These are phyloP conservation scores for Kurtzmaniella cleridarum DNA, from an alignment of 805 yeast genomes.

Conservation along the genomic window DNA sequence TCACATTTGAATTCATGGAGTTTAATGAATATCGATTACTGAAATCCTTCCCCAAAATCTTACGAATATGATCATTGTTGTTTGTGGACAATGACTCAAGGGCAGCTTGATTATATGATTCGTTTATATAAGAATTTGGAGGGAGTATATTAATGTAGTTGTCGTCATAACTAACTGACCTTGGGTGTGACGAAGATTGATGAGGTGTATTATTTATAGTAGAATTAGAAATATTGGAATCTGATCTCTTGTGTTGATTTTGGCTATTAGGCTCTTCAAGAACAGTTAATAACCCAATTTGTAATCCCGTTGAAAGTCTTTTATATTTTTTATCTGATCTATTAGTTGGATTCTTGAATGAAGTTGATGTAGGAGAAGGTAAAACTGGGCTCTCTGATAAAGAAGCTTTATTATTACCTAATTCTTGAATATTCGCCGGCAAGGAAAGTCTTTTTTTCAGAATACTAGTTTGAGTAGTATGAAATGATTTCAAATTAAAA, in stretches of 20 bases:
- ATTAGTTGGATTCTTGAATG: background rate
- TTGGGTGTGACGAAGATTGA: constrained; percentile 1
- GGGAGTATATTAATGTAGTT: constrained; percentile 20
- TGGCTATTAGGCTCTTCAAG: constrained; percentile 23
- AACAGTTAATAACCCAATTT: constrained; percentile 33
- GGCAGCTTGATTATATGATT: constrained; percentile 30
- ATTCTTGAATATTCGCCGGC: constrained; percentile 7
- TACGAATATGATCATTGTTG: constrained; percentile 9
- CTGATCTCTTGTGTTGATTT: background rate
- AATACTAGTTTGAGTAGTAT: constrained; percentile 15
- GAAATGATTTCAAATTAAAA: constrained; percentile 30
- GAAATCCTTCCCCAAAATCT: constrained; percentile 10
- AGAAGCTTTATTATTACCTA: background rate
- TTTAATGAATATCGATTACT: constrained; percentile 51
- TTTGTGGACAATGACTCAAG: constrained; percentile 27
- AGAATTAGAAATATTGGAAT: background rate
- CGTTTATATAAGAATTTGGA: constrained; percentile 14
- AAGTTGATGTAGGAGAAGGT: background rate
- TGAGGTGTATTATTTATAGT: background rate
- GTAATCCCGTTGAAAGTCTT: constrained; percentile 32
- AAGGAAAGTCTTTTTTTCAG: constrained; percentile 21
- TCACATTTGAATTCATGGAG: constrained; percentile 44
- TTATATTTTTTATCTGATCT: constrained; percentile 19
- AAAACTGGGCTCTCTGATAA: constrained; percentile 1
- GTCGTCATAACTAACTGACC: constrained; percentile 17